These are phyloP conservation scores for Colletotrichum truncatum DNA, from an alignment of 2,329 filamentous ascomycete species.

Conservation along the genomic window DNA sequence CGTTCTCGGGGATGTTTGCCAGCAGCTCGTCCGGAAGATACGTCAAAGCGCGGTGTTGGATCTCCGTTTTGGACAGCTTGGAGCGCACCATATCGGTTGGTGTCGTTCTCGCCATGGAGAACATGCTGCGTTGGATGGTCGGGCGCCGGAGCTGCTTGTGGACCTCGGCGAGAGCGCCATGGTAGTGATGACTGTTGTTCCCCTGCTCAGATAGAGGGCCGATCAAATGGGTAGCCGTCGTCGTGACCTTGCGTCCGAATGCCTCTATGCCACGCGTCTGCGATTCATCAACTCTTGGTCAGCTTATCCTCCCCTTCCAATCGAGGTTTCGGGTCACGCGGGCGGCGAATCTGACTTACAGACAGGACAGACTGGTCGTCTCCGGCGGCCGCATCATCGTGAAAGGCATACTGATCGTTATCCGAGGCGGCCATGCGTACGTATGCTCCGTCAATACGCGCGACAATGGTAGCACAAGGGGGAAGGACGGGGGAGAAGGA, in stretches of 20 bases:
- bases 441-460: constrained; percentile 25
- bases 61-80: constrained; percentile 89
- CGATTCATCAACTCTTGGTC: constrained; percentile 14
- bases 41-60: constrained; percentile 90
- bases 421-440: constrained; percentile 51
- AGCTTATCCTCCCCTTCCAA: constrained; percentile 31
- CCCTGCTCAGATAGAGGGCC: constrained; percentile 67
- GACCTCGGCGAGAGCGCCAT: constrained; percentile 87
- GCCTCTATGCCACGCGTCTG: constrained; percentile 90
- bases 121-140: constrained; percentile 86
- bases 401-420: constrained; percentile 53
- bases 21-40: constrained; percentile 92
- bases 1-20: constrained; percentile 85
- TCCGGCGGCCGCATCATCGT: constrained; percentile 54
- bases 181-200: constrained; percentile 66
- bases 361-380: constrained; percentile 58
- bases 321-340: constrained; percentile 10
- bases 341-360: constrained; percentile 36
- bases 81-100: constrained; percentile 95
- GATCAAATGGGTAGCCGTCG: constrained; percentile 91
- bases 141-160: constrained; percentile 89
- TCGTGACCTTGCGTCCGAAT: constrained; percentile 93
- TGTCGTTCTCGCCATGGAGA: constrained; percentile 88
- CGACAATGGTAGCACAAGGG: constrained; percentile 27
- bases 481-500: neutral